Evolutionary conservation across 192 early-diverging fungal genomes (phyloP), one percentile per base, ranked within the genome.

Genomic region (Irineochytrium annulatum): DNA sequence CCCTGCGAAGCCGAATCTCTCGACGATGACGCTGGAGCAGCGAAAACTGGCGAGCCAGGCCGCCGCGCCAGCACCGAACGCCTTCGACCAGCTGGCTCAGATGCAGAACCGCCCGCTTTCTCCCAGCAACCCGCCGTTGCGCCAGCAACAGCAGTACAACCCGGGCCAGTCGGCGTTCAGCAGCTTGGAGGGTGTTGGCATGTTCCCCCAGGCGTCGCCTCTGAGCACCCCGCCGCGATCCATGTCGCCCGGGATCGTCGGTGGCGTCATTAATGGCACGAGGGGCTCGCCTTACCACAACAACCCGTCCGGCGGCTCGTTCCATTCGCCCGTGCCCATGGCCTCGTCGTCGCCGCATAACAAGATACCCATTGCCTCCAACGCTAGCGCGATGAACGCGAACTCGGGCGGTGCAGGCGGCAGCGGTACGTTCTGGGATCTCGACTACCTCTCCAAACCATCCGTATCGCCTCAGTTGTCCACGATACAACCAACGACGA

Each of bases 11-110:
- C 22, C 60, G 13, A 70, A 55, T 34, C 55, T 22, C 27, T 37
- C 39, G 33, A n/a, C 49, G 34, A 51, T 63, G 68, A 39, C 68
- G 22, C 39, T 64, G 60, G 61, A 64, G 28, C 68, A 63, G 43
- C 52, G 56, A 29, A 35, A 54, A 37, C 17, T 22, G 32, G 45
- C 33, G 22, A 29, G 41, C 24, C 41, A 71, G 54, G 49, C 57
- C 53, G 17, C 16, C 19, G 14, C 56, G 52, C 33, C 37, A 59
- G 29, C 62, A 64, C 37, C 39, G 31, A 24, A 3, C 37, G 8
- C 29, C 49, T 49, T 20, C 37, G 14, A 55, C n/a, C 3, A 53
- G n/a, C n/a, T n/a, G n/a, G n/a, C n/a, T n/a, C n/a, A 34, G 35
- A 6, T 22, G 8, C 34, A 53, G 17, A 28, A 33, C 22, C 14